Evolutionary conservation across 768 basidiomycete species (phyloP).

Genomic region (Hypholoma sublateritium): DNA sequence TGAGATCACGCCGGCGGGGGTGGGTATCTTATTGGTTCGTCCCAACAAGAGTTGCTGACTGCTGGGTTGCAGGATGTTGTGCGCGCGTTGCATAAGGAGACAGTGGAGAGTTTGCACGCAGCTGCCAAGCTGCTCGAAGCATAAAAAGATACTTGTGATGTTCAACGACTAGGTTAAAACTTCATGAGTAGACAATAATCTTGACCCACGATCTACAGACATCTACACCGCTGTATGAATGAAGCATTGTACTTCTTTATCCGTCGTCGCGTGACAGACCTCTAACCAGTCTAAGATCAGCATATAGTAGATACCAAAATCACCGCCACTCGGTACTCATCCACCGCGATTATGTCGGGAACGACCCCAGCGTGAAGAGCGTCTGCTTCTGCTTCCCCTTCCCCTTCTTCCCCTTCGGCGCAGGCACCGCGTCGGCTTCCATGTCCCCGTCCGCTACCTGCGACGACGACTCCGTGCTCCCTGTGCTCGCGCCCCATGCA

Average conservation of each 20-base stretch:
- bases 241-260: too few relatives aligned
- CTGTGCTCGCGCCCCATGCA: conserved; percentile 40
- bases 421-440: conserved; percentile 5
- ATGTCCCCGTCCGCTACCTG: conserved; percentile 48
- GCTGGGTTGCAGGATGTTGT: background rate
- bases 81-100: background rate
- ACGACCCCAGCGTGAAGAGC: conserved; percentile 64
- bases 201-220: too few relatives aligned
- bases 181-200: too few relatives aligned
- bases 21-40: conserved; percentile 10
- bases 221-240: too few relatives aligned
- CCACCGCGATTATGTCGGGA: conserved; percentile 32
- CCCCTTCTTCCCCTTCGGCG: conserved; percentile 63
- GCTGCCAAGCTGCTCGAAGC: background rate
- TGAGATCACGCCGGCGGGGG: conserved; percentile 29
- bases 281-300: too few relatives aligned
- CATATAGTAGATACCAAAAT: too few relatives aligned
- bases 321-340: background rate
- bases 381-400: conserved; percentile 88
- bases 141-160: background rate
- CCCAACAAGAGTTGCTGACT: background rate
- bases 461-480: conserved; percentile 29
- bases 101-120: background rate
- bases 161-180: too few relatives aligned
- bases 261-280: too few relatives aligned